Conservation (phyloP, 1,284 basidiomycete species). For the Ceratobasidium sp. region DNA sequence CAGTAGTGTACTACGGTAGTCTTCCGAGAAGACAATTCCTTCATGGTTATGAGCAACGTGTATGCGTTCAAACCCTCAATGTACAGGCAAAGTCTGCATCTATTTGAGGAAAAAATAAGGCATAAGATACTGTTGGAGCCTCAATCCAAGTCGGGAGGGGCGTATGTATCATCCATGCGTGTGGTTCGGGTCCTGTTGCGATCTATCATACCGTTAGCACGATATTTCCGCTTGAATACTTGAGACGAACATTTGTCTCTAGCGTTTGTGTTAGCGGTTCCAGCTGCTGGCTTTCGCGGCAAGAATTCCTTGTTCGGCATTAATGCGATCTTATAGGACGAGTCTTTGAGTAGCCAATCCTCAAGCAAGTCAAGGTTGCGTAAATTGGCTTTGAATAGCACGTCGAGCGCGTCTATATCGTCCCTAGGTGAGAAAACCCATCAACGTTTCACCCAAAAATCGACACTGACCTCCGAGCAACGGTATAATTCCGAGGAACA, state of each 20-base stretch:
- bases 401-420: constrained; percentile 45
- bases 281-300: constrained; percentile 24
- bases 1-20: neutral
- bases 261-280: neutral
- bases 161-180: constrained; percentile 42
- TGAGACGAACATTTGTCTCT: constrained; percentile 15
- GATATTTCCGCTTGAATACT: neutral
- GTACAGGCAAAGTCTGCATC: no score
- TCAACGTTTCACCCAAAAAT: neutral
- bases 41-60: no score
- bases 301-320: constrained; percentile 39
- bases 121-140: no score
- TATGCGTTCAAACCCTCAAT: no score
- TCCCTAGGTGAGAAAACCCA: neutral
- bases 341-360: constrained; percentile 44
- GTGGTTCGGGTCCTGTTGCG: constrained; percentile 46
- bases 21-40: neutral
- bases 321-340: constrained; percentile 28
- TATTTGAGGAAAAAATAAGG: no score
- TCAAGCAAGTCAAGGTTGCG: constrained; percentile 46
- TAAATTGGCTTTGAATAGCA: constrained; percentile 47
- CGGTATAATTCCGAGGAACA: constrained; percentile 46
- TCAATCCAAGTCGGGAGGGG: constrained; percentile 29
- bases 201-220: neutral
- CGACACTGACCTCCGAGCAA: constrained; percentile 43